Evolutionary conservation across 345 rosid species (phyloP).

Genomic region (Stellera chamaejasme): DNA sequence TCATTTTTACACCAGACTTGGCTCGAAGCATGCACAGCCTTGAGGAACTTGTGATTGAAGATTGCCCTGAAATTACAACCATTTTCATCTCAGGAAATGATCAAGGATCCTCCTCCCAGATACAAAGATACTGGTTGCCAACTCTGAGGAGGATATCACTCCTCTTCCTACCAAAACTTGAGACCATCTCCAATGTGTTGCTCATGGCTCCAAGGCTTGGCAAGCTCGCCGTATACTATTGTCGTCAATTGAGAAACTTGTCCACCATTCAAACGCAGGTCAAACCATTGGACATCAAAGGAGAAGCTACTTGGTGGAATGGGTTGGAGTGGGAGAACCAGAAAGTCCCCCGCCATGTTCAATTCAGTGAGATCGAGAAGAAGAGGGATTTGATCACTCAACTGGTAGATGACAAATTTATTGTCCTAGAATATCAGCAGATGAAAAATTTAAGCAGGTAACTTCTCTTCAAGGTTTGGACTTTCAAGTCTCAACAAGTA

Average conservation of each 20-base stretch:
- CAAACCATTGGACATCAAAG: too few species aligned
- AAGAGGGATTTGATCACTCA: too few species aligned
- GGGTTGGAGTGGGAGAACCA: too few species aligned
- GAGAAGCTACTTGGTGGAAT: too few species aligned
- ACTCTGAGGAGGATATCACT: slow-evolving; percentile 3
- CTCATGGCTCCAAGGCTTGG: slow-evolving; percentile 3
- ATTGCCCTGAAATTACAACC: background rate
- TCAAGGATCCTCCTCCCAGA: background rate
- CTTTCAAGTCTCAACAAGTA: too few species aligned
- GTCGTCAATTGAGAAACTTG: slow-evolving; percentile 1
- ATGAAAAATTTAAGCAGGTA: too few species aligned
- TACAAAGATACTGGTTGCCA: background rate
- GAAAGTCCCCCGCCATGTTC: too few species aligned
- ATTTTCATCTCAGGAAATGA: background rate
- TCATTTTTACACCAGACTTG: slow-evolving; percentile 9
- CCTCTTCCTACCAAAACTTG: slow-evolving; percentile 6
- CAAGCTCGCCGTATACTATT: background rate
- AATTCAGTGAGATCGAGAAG: too few species aligned
- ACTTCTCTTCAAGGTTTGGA: too few species aligned
- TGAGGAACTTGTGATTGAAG: slow-evolving; percentile 9
- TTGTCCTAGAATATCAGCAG: too few species aligned
- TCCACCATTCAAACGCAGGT: too few species aligned
- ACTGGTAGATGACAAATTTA: too few species aligned
- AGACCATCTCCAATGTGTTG: slow-evolving; percentile 1
- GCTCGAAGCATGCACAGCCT: background rate